Conservation (phyloP, 768 basidiomycete species). For the Pleurotus citrinopileatus region DNA sequence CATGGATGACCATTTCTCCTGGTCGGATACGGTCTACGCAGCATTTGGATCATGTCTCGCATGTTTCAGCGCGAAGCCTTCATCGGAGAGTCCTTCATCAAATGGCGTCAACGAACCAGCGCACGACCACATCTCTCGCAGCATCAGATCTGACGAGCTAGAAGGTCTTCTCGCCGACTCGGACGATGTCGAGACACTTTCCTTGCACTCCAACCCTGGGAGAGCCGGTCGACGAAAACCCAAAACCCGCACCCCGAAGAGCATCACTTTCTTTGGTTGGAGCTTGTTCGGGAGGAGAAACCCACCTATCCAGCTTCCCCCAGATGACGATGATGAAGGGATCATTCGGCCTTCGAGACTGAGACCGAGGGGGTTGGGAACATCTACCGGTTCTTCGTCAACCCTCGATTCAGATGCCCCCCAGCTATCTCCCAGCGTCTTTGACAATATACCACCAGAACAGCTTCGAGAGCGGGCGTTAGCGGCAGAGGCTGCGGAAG, state of each 20-base stretch:
- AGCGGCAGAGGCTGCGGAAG: conserved; percentile 30
- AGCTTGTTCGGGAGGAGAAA: conserved; percentile 57
- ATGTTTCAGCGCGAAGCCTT: conserved; percentile 39
- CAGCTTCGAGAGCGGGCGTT: conserved; percentile 26
- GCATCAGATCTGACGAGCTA: conserved; percentile 34
- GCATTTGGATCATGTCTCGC: conserved; percentile 58
- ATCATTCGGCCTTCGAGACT: conserved; percentile 12
- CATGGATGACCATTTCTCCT: conserved; percentile 46
- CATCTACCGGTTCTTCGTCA: conserved; percentile 18
- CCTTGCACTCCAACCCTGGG: conserved; percentile 63
- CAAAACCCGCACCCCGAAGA: conserved; percentile 29
- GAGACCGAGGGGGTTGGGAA: neutral
- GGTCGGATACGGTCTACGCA: conserved; percentile 58
- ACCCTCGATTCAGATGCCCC: conserved; percentile 74
- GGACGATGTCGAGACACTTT: conserved; percentile 61
- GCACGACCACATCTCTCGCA: conserved; percentile 29
- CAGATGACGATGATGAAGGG: conserved; percentile 46
- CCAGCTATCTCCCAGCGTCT: conserved; percentile 55
- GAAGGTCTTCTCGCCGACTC: conserved; percentile 35
- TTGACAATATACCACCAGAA: conserved; percentile 47
- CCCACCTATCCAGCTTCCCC: conserved; percentile 56
- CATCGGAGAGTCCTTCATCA: conserved; percentile 13
- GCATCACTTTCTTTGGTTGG: conserved; percentile 62
- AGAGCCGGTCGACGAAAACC: conserved; percentile 22
- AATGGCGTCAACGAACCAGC: conserved; percentile 24